Evolutionary conservation across 441 rosid genomes (phyloP).

Genomic region (Iberis amara): DNA sequence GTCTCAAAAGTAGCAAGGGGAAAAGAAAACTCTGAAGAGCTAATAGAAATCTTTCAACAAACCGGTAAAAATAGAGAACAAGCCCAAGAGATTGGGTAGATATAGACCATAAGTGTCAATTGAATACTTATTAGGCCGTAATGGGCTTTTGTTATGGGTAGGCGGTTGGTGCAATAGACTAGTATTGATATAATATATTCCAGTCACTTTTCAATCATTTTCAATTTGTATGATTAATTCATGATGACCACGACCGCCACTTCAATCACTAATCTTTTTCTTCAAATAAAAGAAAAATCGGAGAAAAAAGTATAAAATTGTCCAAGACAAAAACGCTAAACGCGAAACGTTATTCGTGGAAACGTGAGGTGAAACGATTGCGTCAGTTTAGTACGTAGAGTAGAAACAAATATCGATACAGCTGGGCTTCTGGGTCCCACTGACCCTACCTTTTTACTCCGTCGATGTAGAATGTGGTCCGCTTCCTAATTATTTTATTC

Average conservation of each 20-base stretch:
- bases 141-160: neutral
- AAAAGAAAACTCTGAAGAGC: too few species aligned
- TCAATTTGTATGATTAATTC: slow-evolving; percentile 31
- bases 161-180: slow-evolving; percentile 3
- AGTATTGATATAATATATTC: too few species aligned
- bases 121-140: slow-evolving; percentile 5
- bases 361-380: slow-evolving; percentile 13
- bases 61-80: too few species aligned
- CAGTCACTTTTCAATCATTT: slow-evolving; percentile 32
- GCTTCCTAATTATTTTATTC: neutral
- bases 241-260: slow-evolving; percentile 23
- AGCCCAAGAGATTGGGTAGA: too few species aligned
- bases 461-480: slow-evolving; percentile 2
- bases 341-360: slow-evolving; percentile 31
- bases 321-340: neutral
- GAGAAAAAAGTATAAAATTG: too few species aligned
- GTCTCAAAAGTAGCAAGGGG: too few species aligned
- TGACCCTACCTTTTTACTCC: slow-evolving; percentile 31
- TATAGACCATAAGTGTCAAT: too few species aligned
- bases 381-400: neutral
- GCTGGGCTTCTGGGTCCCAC: slow-evolving; percentile 28
- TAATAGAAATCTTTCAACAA: too few species aligned
- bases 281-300: too few species aligned
- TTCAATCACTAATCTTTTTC: slow-evolving; percentile 35
- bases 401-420: slow-evolving; percentile 26